Evolutionary conservation across 176 grass and related monocot genomes (phyloP), one percentile per base, ranked within the genome.

Genomic region (Ananas comosus): DNA sequence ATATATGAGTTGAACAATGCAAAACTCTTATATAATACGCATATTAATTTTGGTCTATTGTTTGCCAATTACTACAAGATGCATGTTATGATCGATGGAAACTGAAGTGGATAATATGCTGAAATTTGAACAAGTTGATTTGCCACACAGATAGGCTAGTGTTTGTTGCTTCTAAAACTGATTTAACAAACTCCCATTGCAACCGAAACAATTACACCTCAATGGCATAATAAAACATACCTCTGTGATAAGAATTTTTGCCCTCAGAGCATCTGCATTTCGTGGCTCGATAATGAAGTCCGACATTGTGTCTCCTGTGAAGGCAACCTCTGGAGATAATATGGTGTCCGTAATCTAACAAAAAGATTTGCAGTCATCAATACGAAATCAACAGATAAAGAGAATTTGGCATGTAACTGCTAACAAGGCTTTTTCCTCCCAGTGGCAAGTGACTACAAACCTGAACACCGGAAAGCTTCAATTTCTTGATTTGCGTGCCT

Each of bases 211-310:
- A 24, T 21, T 12, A 10, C 49, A 33, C 61, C 10, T 17, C 2
- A 72, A 27, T 72, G 51, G 18, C 49, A 72, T 9, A 42, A 50
- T 50, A 9, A 80, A 84, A 50, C n/a, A 49, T 88, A 93, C 94
- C 89, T 88, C 87, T 3, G 85, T 93, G 77, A 99, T 93, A 28
- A 91, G 82, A 73, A 99, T 51, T 81, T 93, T 99, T 72, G 89
- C 94, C 86, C 94, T 92, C 65, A 99, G 49, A 12, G 80, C 94
- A 88, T 99, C 94, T 25, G 94, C 85, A 93, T 93, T 99, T 78
- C 72, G 73, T 72, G 89, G 89, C 49, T 99, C 87, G 72, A 83
- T 66, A 78, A 99, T 91, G 89, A 99, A 99, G 83, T 99, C 94
- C 68, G 84, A 88, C 63, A 80, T 90, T 22, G 87, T 93, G 67